Conservation (phyloP, 768 basidiomycete genomes). For the Boletus speciosus region DNA sequence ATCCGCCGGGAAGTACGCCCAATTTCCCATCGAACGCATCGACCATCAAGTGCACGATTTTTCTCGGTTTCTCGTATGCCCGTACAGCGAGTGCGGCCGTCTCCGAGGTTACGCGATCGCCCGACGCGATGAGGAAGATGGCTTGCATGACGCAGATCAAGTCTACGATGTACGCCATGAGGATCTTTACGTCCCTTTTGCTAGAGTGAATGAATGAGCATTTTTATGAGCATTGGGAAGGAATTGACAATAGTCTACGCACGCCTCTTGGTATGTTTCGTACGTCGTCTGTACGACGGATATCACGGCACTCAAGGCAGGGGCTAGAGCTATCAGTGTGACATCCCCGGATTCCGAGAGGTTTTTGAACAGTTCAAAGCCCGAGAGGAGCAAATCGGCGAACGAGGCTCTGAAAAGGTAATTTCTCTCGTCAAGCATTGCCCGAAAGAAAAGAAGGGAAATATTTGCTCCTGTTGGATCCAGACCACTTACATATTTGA, state of each 20-base stretch:
- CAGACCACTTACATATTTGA: background rate
- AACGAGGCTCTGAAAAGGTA: background rate
- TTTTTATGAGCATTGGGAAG: background rate
- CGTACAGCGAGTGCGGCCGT: background rate
- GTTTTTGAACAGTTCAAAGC: background rate
- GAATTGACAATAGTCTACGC: background rate
- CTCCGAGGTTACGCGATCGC: background rate
- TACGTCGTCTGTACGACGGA: background rate
- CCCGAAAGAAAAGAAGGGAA: background rate
- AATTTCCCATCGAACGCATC: conserved; percentile 1
- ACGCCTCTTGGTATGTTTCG: conserved; percentile 3
- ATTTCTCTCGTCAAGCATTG: background rate
- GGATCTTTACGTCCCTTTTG: conserved; percentile 6
- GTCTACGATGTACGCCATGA: conserved; percentile 14
- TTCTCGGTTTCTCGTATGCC: conserved; percentile 1
- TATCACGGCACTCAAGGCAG: background rate
- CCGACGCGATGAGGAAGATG: conserved; percentile 1
- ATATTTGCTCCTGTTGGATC: background rate
- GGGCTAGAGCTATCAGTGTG: background rate
- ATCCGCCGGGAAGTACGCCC: conserved; percentile 1
- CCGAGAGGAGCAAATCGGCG: background rate
- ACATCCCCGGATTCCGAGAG: background rate
- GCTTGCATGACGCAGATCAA: conserved; percentile 17
- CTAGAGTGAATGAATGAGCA: background rate
- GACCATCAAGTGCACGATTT: background rate